A percentile compares a stretch with the other conserved stretches of the same genome.
Evolutionary conservation across 2,329 filamentous ascomycete genomes (phyloP).

Genomic region (Pseudopithomyces maydicus): DNA sequence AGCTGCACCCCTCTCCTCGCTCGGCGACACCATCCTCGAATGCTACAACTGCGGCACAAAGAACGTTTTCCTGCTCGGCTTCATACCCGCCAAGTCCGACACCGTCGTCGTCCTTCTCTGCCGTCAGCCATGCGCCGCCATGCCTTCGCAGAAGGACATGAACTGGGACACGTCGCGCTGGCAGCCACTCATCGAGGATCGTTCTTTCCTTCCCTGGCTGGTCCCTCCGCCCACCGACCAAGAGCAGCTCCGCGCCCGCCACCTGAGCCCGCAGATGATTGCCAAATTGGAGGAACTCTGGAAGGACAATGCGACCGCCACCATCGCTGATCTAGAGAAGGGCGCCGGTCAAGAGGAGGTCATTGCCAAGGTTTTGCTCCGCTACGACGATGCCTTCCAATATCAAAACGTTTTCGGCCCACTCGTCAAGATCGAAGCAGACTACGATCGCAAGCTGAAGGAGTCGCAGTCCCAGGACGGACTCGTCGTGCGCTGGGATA

Average conservation of each 20-base stretch:
- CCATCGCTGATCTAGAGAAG: constrained; percentile 89
- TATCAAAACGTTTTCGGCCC: constrained; percentile 99
- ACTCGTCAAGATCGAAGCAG: constrained; percentile 97
- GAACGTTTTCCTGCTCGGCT: constrained; percentile 96
- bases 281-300: constrained; percentile 97
- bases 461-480: constrained; percentile 97
- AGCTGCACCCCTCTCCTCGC: constrained; percentile 91
- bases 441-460: constrained; percentile 98
- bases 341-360: constrained; percentile 92
- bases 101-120: constrained; percentile 96
- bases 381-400: constrained; percentile 96
- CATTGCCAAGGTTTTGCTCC: constrained; percentile 86
- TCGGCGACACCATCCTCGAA: constrained; percentile 95
- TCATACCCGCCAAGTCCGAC: constrained; percentile 98
- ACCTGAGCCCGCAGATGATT: constrained; percentile 92
- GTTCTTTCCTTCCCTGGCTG: constrained; percentile 93
- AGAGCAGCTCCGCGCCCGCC: constrained; percentile 92
- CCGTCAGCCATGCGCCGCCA: constrained; percentile 92
- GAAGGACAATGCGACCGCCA: constrained; percentile 92
- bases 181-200: constrained; percentile 97
- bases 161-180: constrained; percentile 98
- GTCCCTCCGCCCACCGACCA: constrained; percentile 88
- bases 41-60: constrained; percentile 99
- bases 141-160: constrained; percentile 97
- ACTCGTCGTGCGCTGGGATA: constrained; percentile 92